Evolutionary conservation across 2,329 filamentous ascomycete genomes (phyloP), one percentile per base, ranked within the genome.

Genomic region (Nothomitra cinnamomea): DNA sequence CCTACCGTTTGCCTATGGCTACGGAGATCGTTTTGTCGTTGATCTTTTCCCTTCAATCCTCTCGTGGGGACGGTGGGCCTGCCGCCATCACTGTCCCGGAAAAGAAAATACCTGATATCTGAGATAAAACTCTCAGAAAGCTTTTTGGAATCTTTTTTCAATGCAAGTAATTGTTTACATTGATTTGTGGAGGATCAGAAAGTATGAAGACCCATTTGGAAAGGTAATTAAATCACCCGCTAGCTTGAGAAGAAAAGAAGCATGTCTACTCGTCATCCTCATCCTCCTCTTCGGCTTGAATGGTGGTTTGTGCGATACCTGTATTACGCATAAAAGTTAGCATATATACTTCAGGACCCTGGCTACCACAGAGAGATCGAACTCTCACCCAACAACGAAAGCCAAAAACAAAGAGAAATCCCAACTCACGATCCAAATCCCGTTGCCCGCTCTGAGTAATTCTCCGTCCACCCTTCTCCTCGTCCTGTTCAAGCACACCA

Each of bases 401-500:
- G 28, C 36, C 17, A 8, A 2, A 53, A 53, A 6, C 15, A 6
- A 35, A 13, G 13, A 50, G 21, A n/a, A 5, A 15, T 35, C 17
- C 22, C 4, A 52, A 53, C 52, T 53, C 52, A 55, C 53, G 90
- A 79, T 96, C 92, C 80, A 98, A 80, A 85, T 98, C 92, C 79
- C 92, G 87, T 82, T 95, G 89, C 70, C 92, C 92, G 68, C 82
- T 82, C 80, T 96, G 88, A 67, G 92, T 96, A 76, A 98, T 96
- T 72, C 92, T 83, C 70, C 92, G 87, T 68, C 92, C 92, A 74
- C 92, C 92, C 82, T 95, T 95, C 63, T 96, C 90, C 80, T 95
- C 90, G 66, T 95, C 90, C 69, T 85, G 78, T 84, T 98, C 92
- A 59, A 98, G 77, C 65, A 98, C 89, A 72, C 90, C 89, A 67